Base-by-base conservation (phyloP, 441 rosid genomes). In the Gossypium davidsonii region DNA sequence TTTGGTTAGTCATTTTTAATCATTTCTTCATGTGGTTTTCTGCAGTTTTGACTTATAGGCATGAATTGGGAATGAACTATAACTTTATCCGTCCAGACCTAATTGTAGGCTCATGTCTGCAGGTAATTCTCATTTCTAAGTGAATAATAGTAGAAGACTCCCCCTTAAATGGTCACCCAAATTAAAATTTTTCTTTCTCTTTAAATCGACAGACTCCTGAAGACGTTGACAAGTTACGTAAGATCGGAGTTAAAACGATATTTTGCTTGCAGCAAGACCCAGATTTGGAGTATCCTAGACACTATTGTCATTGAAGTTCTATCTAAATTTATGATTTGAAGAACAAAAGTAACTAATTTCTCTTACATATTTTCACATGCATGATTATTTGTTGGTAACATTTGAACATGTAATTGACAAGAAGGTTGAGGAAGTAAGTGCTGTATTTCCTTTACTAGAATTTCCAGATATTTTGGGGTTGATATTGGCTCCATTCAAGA, bases 191-290 rank as follows among this genome's bases (percentile, higher is more conserved):
- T 23, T 39, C 14, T 17, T 14, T 37, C 46, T 67, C 26, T 44
- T 68, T 25, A 10, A 56, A 74, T 79, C 76, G 67, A 72, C 77
- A 94, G 99, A 85, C 89, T 67, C 93, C 96, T 55, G 81, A 83
- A 75, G 98, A 94, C 73, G 93, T 94, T 78, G 93, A 91, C 83
- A 91, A 87, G 87, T 96, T 94, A 72, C 96, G 85, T 49, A 53
- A 81, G 71, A 75, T 94, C 56, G 99, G 99, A 52, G 97, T 94
- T 72, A 92, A 89, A 86, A 94, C 98, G 62, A 85, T 94, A 73
- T 94, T 90, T 77, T 94, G 98, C 85, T 78, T 94, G 84, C 99
- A 94, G 77, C 96, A 92, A 80, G 86, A 94, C 83, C 80, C 98
- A 31, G 98, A 88, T 84, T 81, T 94, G 86, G 96, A 92, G 99